A percentile compares a stretch with the other conserved stretches of the same genome.
Evolutionary conservation across 2,329 filamentous ascomycete species (phyloP).

Genomic region (Fragosphaeria purpurea): DNA sequence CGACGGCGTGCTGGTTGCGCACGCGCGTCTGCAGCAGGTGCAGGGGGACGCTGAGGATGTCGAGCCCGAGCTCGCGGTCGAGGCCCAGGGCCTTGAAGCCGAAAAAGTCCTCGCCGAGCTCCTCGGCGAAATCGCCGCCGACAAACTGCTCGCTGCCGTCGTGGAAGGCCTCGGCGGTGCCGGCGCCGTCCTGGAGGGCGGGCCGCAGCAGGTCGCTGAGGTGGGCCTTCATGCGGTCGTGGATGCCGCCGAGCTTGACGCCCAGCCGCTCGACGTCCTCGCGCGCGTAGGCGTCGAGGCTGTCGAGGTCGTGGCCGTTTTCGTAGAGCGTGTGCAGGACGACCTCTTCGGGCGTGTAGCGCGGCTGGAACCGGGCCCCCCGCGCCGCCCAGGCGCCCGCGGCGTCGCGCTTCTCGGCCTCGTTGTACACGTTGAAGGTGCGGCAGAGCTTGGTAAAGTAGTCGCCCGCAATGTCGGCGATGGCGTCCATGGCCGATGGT

Average conservation of each 20-base stretch:
- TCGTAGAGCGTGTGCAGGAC: constrained; percentile 78
- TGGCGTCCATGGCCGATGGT: constrained; percentile 80
- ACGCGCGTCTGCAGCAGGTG: constrained; percentile 90
- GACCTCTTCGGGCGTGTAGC: constrained; percentile 76
- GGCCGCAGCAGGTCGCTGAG: constrained; percentile 88
- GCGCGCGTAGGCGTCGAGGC: constrained; percentile 75
- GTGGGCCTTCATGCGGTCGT: constrained; percentile 90
- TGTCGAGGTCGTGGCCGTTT: constrained; percentile 72
- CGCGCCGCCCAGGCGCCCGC: constrained; percentile 29
- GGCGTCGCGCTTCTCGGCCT: constrained; percentile 65
- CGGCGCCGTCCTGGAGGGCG: constrained; percentile 69
- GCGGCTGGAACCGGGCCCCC: constrained; percentile 42
- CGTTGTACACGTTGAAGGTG: constrained; percentile 72
- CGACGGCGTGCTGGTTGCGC: constrained; percentile 71
- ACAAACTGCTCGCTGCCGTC: constrained; percentile 97
- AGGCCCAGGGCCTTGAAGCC: constrained; percentile 93
- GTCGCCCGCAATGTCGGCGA: constrained; percentile 80
- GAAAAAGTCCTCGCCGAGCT: constrained; percentile 97
- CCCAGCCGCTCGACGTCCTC: constrained; percentile 87
- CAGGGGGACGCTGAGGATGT: constrained; percentile 81
- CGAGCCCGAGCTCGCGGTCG: constrained; percentile 80
- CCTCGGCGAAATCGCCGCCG: constrained; percentile 92
- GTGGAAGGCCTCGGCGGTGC: constrained; percentile 73
- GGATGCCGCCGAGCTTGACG: constrained; percentile 68
- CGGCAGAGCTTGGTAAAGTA: constrained; percentile 79